Percentiles rank a stretch among this genome's conserved stretches.
Conservation (phyloP, 179 eudicot species). For the Spinacia oleracea region DNA sequence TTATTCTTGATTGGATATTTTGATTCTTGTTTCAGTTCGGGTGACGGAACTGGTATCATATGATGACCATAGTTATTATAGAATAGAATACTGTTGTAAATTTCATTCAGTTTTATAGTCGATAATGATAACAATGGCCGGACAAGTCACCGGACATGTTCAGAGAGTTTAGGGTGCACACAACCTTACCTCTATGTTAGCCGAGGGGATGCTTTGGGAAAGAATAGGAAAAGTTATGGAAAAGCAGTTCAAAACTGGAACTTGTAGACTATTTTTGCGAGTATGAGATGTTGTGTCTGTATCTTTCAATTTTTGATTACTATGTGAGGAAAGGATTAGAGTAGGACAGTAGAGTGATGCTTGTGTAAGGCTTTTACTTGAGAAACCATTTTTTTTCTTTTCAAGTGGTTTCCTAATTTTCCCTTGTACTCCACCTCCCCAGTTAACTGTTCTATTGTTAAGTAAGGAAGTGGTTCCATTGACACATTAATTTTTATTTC, state of each 20-base stretch:
- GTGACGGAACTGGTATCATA: background rate
- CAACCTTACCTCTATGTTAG: background rate
- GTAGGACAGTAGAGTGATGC: background rate
- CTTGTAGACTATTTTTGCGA: background rate
- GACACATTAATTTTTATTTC: background rate
- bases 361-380: background rate
- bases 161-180: background rate
- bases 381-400: background rate
- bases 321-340: background rate
- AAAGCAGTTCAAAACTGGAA: background rate
- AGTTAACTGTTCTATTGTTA: background rate
- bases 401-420: background rate
- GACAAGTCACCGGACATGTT: no score
- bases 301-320: background rate
- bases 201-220: background rate
- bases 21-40: background rate
- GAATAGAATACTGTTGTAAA: background rate
- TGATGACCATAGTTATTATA: background rate
- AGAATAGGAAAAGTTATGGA: background rate
- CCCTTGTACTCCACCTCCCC: background rate
- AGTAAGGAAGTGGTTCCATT: background rate
- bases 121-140: background rate
- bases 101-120: background rate
- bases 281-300: background rate
- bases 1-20: background rate